Percentiles rank a stretch among this genome's conserved stretches.
phyloP scores from a whole-genome alignment of 2,329 filamentous ascomycete species.

The Aspergillus sp. region DNA sequence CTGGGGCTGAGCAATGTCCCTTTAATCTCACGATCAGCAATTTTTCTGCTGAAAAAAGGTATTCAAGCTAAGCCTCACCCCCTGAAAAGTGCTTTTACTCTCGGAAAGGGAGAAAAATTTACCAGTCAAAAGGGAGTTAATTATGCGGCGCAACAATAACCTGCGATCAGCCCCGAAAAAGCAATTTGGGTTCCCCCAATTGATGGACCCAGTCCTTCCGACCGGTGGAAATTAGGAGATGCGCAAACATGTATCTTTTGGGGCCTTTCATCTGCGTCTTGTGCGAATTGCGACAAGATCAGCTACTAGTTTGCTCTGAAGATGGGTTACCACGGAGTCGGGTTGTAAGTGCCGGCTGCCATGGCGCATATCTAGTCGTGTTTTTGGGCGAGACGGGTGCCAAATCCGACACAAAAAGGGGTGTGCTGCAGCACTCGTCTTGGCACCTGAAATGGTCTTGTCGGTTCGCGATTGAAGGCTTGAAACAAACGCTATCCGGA shows the following conservation, averaged over 20 bases:
- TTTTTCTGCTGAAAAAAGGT: slow-evolving; percentile 1
- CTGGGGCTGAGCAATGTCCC: slow-evolving; percentile 1
- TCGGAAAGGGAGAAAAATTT: background rate
- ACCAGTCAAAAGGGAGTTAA: slow-evolving; percentile 9
- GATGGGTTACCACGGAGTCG: slow-evolving; percentile 16
- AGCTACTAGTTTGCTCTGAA: slow-evolving; percentile 7
- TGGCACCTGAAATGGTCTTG: background rate
- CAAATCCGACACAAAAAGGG: background rate
- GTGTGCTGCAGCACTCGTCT: background rate
- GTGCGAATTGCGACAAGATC: slow-evolving; percentile 2
- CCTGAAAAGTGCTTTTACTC: slow-evolving; percentile 4
- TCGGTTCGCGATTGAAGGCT: background rate
- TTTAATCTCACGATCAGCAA: slow-evolving; percentile 10
- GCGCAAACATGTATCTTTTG: slow-evolving; percentile 1
- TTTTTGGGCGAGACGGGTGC: background rate
- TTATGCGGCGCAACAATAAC: background rate
- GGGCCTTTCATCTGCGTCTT: background rate
- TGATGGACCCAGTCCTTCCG: background rate
- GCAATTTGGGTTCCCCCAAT: background rate
- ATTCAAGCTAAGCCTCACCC: slow-evolving; percentile 10
- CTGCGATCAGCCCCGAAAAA: slow-evolving; percentile 1
- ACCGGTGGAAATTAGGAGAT: background rate
- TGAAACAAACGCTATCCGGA: background rate
- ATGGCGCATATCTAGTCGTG: background rate
- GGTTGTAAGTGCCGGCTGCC: slow-evolving; percentile 1